phyloP scores from a whole-genome alignment of 169 alveolate genomes.

The Plasmodium gallinaceum region DNA sequence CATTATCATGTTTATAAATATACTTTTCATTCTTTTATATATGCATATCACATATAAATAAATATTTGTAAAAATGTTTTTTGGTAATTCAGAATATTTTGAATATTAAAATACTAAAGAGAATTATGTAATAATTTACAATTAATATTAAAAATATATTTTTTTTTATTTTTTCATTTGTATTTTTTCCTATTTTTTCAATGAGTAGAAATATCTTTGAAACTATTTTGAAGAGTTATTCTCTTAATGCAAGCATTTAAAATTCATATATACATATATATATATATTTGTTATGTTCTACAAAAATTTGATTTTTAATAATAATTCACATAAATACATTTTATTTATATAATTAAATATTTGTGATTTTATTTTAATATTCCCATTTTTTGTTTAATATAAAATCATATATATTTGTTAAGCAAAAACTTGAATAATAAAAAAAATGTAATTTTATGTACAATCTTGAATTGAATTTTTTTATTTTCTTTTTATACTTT shows the following conservation, averaged over 20 bases:
- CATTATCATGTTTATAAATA: neutral
- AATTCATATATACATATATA: neutral
- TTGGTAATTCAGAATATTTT: neutral
- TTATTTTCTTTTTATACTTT: no score
- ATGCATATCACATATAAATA: neutral
- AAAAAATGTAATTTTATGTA: no score
- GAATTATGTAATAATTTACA: neutral
- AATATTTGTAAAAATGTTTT: neutral
- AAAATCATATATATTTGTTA: neutral
- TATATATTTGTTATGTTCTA: neutral
- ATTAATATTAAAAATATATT: neutral
- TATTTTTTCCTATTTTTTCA: neutral
- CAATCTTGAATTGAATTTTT: no score
- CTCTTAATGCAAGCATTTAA: neutral
- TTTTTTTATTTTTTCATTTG: neutral
- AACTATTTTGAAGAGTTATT: neutral
- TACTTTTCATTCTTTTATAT: neutral
- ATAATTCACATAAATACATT: neutral
- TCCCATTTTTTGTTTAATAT: neutral
- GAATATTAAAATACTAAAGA: neutral
- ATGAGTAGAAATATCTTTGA: neutral
- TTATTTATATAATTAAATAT: neutral
- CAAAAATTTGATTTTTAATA: neutral
- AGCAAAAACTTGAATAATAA: no score
- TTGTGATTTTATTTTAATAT: neutral